Base-by-base conservation (phyloP, 768 basidiomycete genomes). In the Boletellus ananiceps region DNA sequence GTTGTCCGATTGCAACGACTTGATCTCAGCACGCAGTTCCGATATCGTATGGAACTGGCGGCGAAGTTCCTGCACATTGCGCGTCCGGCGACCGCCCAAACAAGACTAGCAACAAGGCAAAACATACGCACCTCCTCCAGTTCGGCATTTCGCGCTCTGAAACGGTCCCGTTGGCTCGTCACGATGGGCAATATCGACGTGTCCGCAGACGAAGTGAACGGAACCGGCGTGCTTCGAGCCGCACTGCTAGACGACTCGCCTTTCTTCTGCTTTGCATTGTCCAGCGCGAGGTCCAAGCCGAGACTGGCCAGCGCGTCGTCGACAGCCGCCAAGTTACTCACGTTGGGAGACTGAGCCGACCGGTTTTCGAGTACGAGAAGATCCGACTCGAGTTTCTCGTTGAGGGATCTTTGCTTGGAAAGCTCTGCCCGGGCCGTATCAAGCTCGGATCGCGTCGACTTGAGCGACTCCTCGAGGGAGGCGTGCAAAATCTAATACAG, bases 131-230 rank as follows among this genome's bases (percentile, higher is more conserved):
- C 92, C 75, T 98, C 95, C 71, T 99, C 95, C 14, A 99, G 78
- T 62, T 99, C 96, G 16, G 92, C 88, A 64, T 98, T 98, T 16
- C 96, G 83, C 66, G 94, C 92, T 44, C 95, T 77, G 80, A 98
- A 99, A n/a, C 95, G 79, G 64, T 99, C 96, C 49, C 96, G 79
- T 64, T 99, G 96, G 60, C 89, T 88, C 1, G 96, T 97, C 35
- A 98, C 96, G 56, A 99, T 98, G 2, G 95, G 96, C n/a, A 99
- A 70, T 59, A 98, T 98, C 8, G 93, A 94, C 0, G 87, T 89
- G 62, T 98, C 95, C 5, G 88, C 89, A 2, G 88, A 79, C 31
- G 82, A 69, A 5, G 81, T 73, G 60, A 88, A 87, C 1, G 83
- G 81, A 57, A 89, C 81, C 0, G 90, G 83, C 3, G 83, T 82